A percentile compares a stretch with the other conserved stretches of the same genome.
These are phyloP conservation scores for Histomonas meleagridis DNA, from an alignment of 208 protist species.

Conservation along the genomic window DNA sequence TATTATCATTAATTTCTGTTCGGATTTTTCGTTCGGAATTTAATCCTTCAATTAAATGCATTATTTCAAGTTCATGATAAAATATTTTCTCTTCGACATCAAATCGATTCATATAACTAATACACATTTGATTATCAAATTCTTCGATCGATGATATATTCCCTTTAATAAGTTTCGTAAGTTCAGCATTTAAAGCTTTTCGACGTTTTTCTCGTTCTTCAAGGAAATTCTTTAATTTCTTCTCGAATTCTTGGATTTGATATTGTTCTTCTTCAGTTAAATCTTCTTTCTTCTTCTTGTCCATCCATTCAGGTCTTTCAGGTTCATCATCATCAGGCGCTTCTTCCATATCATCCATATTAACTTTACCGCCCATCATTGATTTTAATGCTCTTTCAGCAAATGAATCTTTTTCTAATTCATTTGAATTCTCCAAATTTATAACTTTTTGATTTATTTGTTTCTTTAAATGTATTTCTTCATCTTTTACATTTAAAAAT, in stretches of 20 bases:
- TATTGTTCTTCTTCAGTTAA: conserved; percentile 35
- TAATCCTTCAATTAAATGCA: background rate
- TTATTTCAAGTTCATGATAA: conserved; percentile 14
- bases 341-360: conserved; percentile 15
- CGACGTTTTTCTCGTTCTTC: conserved; percentile 22
- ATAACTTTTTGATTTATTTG: background rate
- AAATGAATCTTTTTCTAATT: conserved; percentile 31
- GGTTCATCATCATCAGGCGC: conserved; percentile 19
- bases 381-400: background rate
- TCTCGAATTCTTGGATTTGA: conserved; percentile 28
- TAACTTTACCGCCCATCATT: conserved; percentile 25
- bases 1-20: background rate
- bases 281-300: conserved; percentile 26
- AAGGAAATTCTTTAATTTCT: conserved; percentile 12
- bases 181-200: conserved; percentile 7
- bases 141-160: conserved; percentile 12
- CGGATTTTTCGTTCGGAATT: background rate
- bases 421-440: background rate
- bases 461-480: conserved; percentile 17
- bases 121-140: background rate
- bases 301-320: conserved; percentile 5
- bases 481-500: background rate
- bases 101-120: background rate
- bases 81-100: background rate
- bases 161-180: background rate